Evolutionary conservation across 495 filamentous ascomycete species (phyloP).

Genomic region (Lepidopterella palustris): DNA sequence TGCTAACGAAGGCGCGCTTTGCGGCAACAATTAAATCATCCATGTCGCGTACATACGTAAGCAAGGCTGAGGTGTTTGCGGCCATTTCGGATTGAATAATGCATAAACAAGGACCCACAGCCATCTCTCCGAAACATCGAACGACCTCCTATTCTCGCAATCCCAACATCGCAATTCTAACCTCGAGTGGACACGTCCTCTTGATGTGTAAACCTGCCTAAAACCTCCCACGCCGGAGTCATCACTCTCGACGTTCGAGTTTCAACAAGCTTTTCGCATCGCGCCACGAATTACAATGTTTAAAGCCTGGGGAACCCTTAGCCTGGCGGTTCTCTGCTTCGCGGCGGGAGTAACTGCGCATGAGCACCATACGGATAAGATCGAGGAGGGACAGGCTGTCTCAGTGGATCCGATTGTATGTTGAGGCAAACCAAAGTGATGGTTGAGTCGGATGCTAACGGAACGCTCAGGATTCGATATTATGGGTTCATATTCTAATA

Average conservation of each 20-base stretch:
- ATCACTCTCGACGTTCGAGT: background rate
- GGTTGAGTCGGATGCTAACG: constrained; percentile 11
- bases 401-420: constrained; percentile 83
- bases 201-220: constrained; percentile 6
- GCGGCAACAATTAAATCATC: no score
- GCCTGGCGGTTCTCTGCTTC: constrained; percentile 16
- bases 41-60: background rate
- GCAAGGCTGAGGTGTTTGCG: background rate
- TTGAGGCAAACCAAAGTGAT: constrained; percentile 14
- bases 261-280: background rate
- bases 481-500: constrained; percentile 94
- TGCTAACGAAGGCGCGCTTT: no score
- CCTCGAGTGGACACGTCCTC: background rate
- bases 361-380: constrained; percentile 66
- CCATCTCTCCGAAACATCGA: background rate
- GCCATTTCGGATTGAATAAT: background rate
- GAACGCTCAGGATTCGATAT: constrained; percentile 57
- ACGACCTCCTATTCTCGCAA: background rate
- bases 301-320: constrained; percentile 3
- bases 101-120: constrained; percentile 5
- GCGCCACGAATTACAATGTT: background rate
- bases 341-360: constrained; percentile 45
- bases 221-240: constrained; percentile 12
- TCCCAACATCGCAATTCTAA: no score
- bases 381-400: constrained; percentile 67